Evolutionary conservation across 805 yeast genomes (phyloP), one percentile per base, ranked within the genome.

Genomic region (Candida hungchunana): DNA sequence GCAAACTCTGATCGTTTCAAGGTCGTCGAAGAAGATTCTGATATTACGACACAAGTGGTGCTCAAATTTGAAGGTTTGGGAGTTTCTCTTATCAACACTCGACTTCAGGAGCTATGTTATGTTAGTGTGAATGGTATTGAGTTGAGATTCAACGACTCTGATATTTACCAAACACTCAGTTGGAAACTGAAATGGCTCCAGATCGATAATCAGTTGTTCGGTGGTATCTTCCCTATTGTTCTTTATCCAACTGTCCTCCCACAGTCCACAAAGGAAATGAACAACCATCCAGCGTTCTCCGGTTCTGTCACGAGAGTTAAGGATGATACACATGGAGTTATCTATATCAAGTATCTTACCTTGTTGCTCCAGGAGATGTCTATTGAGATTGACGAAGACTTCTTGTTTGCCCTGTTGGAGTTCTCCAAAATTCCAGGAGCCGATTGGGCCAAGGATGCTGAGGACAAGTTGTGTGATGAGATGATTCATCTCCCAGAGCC

Each of bases 131-230:
- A 86, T 35, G 97, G 97, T 1, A 55, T 88, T 36, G 96, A 88
- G 52, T 41, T 89, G 14, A 68, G 82, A 29, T 87, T 82, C 58
- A 83, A 81, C 50, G 90, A 86, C 44, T 82, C 96, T 0, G 93
- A 86, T 22, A 60, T 86, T 15, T 86, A 84, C 48, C 95, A 88
- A 55, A 85, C 85, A 13, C 50, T 85, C 29, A 77, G 89, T 44
- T 63, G 80, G 62, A 88, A 87, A 53, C 60, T 89, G 50, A 89
- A 90, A 54, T 94, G 98, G 98, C 65, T 93, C 21, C 99, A 93
- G 59, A 69, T 90, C 31, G 98, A 93, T 57, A 90, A 93, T 52
- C 96, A 88, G 55, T 62, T 90, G 31, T 86, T 79, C 51, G 95
- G 96, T 4, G 84, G 95, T 10, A 73, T 81, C 2, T 93, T 73